Base-by-base conservation (phyloP, 257 asterid species). In the Solanum virginianum region DNA sequence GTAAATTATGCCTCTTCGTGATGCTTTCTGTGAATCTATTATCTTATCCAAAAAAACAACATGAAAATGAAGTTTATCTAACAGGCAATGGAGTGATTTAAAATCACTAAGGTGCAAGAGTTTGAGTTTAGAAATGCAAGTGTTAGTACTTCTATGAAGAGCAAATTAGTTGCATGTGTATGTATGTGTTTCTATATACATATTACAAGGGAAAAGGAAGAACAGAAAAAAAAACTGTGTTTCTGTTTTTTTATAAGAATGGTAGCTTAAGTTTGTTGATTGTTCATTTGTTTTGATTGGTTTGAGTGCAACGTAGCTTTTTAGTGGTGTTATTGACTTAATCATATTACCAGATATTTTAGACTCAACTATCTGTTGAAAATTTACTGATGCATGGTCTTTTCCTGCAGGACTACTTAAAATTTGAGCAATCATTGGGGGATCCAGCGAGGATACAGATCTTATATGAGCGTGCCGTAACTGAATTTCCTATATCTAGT, bases 381-480 rank as follows among this genome's bases (percentile, higher is more conserved):
- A 72, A 66, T 60, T 70, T 7, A 32, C 41, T 17, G 32, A 57
- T 65, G 29, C 32, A 53, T 74, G 65, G 72, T 60, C 85, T 86
- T 65, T 54, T 90, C 83, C 68, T 92, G 91, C 92, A 97, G 99
- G 80, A 90, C 22, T 97, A 97, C 90, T 88, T 97, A 90, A 90
- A 93, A 85, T 95, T 97, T 90, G 99, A 97, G 96, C 96, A 91
- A 85, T 92, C 98, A 62, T 89, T 83, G 68, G 98, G 98, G 70
- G 98, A 97, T 92, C 99, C 98, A 77, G 96, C 98, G 54, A 94
- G 99, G 81, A 90, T 95, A 83, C 98, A 94, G 90, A 92, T 97
- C 88, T 90, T 97, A 86, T 97, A 91, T 85, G 99, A 97, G 87
- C 98, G 99, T 70, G 97, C 98, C 43, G 85, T 97, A 88, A 86